These are phyloP conservation scores for Gynandropsis gynandra DNA, from an alignment of 345 rosid genomes.

Conservation along the genomic window DNA sequence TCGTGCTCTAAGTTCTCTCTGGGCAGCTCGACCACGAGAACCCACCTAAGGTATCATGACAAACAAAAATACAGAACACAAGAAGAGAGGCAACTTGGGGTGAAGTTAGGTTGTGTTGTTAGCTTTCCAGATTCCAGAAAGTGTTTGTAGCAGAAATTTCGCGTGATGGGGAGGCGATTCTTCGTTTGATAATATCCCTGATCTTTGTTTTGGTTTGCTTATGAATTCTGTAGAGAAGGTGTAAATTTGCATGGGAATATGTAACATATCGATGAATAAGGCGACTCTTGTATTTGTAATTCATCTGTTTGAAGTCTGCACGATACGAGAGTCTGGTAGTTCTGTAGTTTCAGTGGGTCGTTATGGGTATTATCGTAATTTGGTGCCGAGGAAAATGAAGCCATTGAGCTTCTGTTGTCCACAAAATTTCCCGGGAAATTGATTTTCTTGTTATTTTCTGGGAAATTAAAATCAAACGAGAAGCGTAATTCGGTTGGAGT, in stretches of 20 bases:
- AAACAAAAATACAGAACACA: conserved; percentile 4
- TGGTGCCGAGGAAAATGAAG: not conserved
- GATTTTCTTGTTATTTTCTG: conserved; percentile 16
- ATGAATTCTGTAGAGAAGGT: conserved; percentile 12
- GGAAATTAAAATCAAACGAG: conserved; percentile 9
- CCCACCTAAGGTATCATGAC: conserved; percentile 23
- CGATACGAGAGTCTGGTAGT: not conserved
- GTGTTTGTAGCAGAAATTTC: no score
- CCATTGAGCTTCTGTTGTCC: conserved; percentile 22
- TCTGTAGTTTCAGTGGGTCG: no score
- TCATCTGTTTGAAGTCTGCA: not conserved
- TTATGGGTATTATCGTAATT: conserved; percentile 1
- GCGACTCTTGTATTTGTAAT: not conserved
- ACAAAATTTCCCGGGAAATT: conserved; percentile 30
- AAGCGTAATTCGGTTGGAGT: conserved; percentile 21
- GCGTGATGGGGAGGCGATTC: no score
- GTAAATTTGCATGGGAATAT: conserved; percentile 24
- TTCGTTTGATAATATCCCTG: conserved; percentile 7
- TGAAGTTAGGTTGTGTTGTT: conserved; percentile 4
- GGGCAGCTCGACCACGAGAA: conserved; percentile 75
- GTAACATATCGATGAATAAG: conserved; percentile 20
- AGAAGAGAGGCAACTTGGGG: conserved; percentile 11
- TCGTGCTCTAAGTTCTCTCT: conserved; percentile 87
- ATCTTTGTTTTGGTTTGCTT: conserved; percentile 1
- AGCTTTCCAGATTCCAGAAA: not conserved